These are phyloP conservation scores for Chrysanthemum lavandulifolium DNA, from an alignment of 129 eudicot species.

Conservation along the genomic window DNA sequence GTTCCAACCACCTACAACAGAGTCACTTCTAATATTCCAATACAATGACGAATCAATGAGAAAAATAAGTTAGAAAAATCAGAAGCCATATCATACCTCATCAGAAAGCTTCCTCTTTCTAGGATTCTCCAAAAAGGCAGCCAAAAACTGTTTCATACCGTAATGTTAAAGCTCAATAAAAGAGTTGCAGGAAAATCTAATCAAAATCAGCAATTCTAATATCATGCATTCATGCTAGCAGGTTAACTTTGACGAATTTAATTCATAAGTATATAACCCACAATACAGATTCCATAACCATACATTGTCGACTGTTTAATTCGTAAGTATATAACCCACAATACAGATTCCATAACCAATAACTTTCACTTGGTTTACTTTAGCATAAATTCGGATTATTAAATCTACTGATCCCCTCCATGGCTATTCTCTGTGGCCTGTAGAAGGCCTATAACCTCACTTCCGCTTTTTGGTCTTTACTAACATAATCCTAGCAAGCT, in stretches of 20 bases:
- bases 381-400: too few relatives aligned
- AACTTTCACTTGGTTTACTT: too few relatives aligned
- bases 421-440: too few relatives aligned
- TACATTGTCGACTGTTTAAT: too few relatives aligned
- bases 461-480: too few relatives aligned
- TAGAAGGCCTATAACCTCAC: too few relatives aligned
- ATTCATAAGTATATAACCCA: too few relatives aligned
- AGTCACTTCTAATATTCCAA: conserved; percentile 18
- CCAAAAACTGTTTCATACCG: conserved; percentile 46
- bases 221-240: not conserved
- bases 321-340: too few relatives aligned
- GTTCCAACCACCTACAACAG: conserved; percentile 42
- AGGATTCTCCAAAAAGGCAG: conserved; percentile 60
- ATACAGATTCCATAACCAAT: too few relatives aligned
- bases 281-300: too few relatives aligned
- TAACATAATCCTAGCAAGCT: too few relatives aligned
- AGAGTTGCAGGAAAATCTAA: not conserved
- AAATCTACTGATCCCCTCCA: too few relatives aligned
- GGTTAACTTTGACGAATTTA: not conserved
- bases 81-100: conserved; percentile 44
- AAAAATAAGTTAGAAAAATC: conserved; percentile 18
- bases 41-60: conserved; percentile 17
- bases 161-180: conserved; percentile 13
- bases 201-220: conserved; percentile 8
- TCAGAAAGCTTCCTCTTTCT: conserved; percentile 44